These are phyloP conservation scores for Helotiales sp. DNA, from an alignment of 2,329 filamentous ascomycete species.

Conservation along the genomic window DNA sequence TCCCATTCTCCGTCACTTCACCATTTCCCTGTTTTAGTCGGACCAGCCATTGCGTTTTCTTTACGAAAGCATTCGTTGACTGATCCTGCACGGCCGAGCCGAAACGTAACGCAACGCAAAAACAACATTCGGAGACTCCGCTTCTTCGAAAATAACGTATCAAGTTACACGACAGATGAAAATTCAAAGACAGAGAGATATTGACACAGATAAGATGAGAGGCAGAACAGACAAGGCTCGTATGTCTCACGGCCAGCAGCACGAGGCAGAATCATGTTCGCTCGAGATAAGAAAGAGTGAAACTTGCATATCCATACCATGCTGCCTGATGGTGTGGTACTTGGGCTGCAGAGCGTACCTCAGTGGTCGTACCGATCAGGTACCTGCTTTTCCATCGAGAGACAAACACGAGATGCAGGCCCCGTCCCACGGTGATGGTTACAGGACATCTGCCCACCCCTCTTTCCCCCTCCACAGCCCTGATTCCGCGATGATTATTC, in stretches of 20 bases:
- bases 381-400: neutral
- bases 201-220: neutral
- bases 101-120: neutral
- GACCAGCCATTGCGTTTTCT: neutral
- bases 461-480: neutral
- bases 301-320: neutral
- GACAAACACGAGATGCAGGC: neutral
- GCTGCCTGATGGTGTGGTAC: neutral
- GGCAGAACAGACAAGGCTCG: neutral
- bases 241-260: neutral
- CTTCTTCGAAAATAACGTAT: neutral
- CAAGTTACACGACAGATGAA: neutral
- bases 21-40: neutral
- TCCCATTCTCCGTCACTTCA: too few species aligned
- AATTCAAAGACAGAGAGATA: neutral
- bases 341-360: neutral
- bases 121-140: neutral
- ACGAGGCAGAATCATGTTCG: neutral
- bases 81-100: neutral
- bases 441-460: neutral
- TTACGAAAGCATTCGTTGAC: neutral
- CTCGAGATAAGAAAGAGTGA: neutral
- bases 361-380: conserved; percentile 1
- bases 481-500: neutral
- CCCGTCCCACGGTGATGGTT: neutral